A percentile compares a stretch with the other conserved stretches of the same genome.
Conservation (phyloP, 805 yeast species). For the Vanderwaltozyma tropicalis region DNA sequence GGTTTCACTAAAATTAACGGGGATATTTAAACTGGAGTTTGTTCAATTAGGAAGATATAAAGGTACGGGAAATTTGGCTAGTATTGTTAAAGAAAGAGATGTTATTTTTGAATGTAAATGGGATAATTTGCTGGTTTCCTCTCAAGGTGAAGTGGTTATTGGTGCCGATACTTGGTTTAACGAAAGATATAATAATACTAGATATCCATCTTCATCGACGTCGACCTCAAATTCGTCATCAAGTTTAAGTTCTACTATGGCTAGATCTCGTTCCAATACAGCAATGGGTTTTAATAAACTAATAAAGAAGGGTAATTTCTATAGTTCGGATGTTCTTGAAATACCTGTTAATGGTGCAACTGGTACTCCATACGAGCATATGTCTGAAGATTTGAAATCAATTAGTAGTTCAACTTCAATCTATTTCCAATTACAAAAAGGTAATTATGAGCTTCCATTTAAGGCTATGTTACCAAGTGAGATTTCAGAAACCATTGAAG, state of each 20-base stretch:
- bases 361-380: constrained; percentile 28
- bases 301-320: constrained; percentile 7
- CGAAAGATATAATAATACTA: neutral
- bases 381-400: constrained; percentile 7
- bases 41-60: constrained; percentile 35
- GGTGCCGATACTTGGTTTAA: constrained; percentile 7
- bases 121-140: constrained; percentile 41
- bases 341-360: constrained; percentile 22
- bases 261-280: neutral
- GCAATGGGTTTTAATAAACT: constrained; percentile 7
- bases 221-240: no score
- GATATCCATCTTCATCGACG: neutral
- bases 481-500: constrained; percentile 81
- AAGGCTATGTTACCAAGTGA: constrained; percentile 71
- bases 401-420: constrained; percentile 2
- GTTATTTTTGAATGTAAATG: constrained; percentile 61
- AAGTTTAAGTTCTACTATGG: no score
- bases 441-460: constrained; percentile 84
- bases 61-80: constrained; percentile 24
- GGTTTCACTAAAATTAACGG: constrained; percentile 50
- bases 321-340: constrained; percentile 11
- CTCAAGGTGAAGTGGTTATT: constrained; percentile 23
- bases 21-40: constrained; percentile 53
- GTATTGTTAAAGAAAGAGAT: constrained; percentile 41
- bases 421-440: constrained; percentile 40